Evolutionary conservation across 176 grass and related monocot genomes (phyloP).

Genomic region (Tillandsia leiboldiana): DNA sequence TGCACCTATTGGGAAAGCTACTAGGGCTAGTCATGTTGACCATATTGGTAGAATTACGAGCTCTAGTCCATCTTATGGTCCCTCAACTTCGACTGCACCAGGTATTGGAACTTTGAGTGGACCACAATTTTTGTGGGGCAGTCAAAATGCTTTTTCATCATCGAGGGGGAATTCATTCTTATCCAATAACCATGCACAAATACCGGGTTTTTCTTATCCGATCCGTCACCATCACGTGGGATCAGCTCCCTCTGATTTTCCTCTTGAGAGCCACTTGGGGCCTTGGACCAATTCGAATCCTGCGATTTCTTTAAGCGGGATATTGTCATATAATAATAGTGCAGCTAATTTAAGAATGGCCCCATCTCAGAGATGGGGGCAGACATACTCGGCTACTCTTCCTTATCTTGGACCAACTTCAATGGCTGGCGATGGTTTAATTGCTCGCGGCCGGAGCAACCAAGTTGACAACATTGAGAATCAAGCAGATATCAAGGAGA

Average conservation of each 20-base stretch:
- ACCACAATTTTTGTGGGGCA: constrained; percentile 36
- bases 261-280: constrained; percentile 24
- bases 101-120: constrained; percentile 21
- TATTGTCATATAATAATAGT: constrained; percentile 5
- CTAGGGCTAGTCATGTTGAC: constrained; percentile 14
- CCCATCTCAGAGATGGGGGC: not conserved
- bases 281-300: constrained; percentile 9
- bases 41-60: constrained; percentile 24
- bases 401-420: constrained; percentile 12
- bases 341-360: constrained; percentile 18
- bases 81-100: constrained; percentile 24
- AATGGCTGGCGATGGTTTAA: constrained; percentile 23
- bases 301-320: constrained; percentile 19
- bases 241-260: constrained; percentile 37
- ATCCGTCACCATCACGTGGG: constrained; percentile 19
- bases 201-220: constrained; percentile 16
- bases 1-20: constrained; percentile 28
- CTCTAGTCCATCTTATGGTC: constrained; percentile 21
- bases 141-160: constrained; percentile 9
- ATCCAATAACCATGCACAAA: constrained; percentile 20
- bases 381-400: constrained; percentile 14
- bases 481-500: constrained; percentile 37
- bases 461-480: constrained; percentile 8
- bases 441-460: constrained; percentile 19
- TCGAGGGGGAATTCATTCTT: constrained; percentile 20